Evolutionary conservation across 2,329 filamentous ascomycete genomes (phyloP).

Genomic region (Calonectria leucothoes): DNA sequence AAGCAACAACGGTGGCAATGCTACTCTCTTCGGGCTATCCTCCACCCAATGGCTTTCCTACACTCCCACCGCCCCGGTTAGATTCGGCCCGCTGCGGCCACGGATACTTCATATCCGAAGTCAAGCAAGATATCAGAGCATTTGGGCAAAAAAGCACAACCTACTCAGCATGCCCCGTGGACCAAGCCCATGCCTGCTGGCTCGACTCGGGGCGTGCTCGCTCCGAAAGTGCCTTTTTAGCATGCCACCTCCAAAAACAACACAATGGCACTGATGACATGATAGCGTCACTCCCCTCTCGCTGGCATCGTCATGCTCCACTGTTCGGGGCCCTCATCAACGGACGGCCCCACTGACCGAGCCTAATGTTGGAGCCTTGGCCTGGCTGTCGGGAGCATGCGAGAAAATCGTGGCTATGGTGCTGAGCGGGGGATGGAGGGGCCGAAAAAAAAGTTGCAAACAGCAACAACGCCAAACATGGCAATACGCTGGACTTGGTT

Average conservation of each 20-base stretch:
- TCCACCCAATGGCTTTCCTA: not conserved
- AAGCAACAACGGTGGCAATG: not conserved
- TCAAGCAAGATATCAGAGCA: not conserved
- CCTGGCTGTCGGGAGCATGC: conserved; percentile 12
- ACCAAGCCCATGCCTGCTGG: not conserved
- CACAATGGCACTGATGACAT: conserved; percentile 1
- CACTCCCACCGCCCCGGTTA: conserved; percentile 27
- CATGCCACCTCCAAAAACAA: conserved; percentile 15
- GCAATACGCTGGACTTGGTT: conserved; percentile 4
- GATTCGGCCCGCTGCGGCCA: conserved; percentile 42
- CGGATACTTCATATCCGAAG: conserved; percentile 20
- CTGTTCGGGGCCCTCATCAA: conserved; percentile 31
- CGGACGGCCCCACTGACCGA: conserved; percentile 36
- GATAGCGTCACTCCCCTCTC: conserved; percentile 42
- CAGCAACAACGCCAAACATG: conserved; percentile 3
- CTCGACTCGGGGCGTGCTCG: not conserved
- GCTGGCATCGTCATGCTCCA: conserved; percentile 12
- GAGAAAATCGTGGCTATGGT: conserved; percentile 10
- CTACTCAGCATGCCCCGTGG: not conserved
- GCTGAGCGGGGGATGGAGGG: conserved; percentile 10
- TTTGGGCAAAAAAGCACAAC: conserved; percentile 5
- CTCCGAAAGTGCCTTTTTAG: not conserved
- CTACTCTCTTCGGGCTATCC: conserved; percentile 7
- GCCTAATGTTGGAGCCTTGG: conserved; percentile 20
- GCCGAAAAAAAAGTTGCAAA: conserved; percentile 9